Conservation (phyloP, 2,329 filamentous ascomycete genomes). For the Daldinia eschscholtzii region DNA sequence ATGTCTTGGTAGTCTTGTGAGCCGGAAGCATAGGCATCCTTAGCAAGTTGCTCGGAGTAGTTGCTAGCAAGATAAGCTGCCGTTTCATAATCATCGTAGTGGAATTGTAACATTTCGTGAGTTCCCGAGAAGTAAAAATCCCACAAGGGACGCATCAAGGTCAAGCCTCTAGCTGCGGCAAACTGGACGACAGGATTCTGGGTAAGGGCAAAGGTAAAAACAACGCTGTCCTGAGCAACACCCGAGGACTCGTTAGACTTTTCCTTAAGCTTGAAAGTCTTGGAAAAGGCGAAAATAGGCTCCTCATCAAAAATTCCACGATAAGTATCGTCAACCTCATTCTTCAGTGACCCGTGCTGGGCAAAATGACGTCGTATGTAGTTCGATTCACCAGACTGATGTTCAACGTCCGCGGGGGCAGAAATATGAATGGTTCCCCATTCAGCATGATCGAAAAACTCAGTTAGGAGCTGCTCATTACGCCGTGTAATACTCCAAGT, state of each 20-base stretch:
- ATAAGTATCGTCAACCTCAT: constrained; percentile 75
- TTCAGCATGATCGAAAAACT: constrained; percentile 80
- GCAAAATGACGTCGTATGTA: constrained; percentile 77
- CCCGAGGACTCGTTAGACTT: constrained; percentile 49
- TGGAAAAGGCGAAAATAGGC: constrained; percentile 84
- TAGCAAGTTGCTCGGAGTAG: constrained; percentile 77
- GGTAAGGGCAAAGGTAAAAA: constrained; percentile 82
- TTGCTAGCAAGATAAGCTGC: constrained; percentile 75
- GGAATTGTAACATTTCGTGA: constrained; percentile 76
- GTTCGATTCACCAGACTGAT: constrained; percentile 78
- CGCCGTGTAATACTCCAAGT: constrained; percentile 74
- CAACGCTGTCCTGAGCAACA: constrained; percentile 64
- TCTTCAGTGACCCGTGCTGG: constrained; percentile 72
- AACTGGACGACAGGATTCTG: constrained; percentile 86
- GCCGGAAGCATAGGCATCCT: constrained; percentile 79
- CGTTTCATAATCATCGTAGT: constrained; percentile 79
- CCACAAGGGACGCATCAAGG: constrained; percentile 84
- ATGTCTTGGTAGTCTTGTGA: constrained; percentile 83
- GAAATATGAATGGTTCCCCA: constrained; percentile 87
- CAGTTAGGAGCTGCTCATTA: constrained; percentile 78
- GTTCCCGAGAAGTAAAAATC: constrained; percentile 76
- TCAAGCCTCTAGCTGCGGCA: constrained; percentile 80
- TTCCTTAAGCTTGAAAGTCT: constrained; percentile 67
- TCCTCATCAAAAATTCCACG: constrained; percentile 81
- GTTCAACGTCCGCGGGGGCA: constrained; percentile 73